phyloP scores from a whole-genome alignment of 2,329 filamentous ascomycete species.

The Sporothrix sp. region DNA sequence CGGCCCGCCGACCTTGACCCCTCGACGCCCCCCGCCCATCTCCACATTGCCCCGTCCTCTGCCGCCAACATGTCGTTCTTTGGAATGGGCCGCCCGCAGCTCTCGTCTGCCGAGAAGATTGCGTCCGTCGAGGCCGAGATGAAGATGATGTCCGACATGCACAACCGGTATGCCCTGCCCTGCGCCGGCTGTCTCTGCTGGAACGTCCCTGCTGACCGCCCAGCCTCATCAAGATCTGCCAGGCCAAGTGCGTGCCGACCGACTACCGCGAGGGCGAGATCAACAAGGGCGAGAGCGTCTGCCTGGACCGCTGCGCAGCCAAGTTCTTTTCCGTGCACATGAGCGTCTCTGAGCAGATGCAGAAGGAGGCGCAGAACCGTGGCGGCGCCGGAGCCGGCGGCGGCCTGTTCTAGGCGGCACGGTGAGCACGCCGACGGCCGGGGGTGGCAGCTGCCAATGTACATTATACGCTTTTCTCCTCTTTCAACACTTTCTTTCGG shows the following conservation, averaged over 20 bases:
- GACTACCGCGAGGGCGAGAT: conserved; percentile 94
- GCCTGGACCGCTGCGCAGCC: conserved; percentile 89
- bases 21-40: neutral
- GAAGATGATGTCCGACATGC: conserved; percentile 92
- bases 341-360: conserved; percentile 96
- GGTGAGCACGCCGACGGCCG: neutral
- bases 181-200: too few species aligned
- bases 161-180: conserved; percentile 74
- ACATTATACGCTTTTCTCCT: conserved; percentile 3
- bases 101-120: conserved; percentile 94
- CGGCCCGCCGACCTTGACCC: neutral
- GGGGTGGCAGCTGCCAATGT: neutral
- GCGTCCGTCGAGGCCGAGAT: conserved; percentile 93
- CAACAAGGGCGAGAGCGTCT: conserved; percentile 98
- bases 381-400: conserved; percentile 44
- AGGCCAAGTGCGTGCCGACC: conserved; percentile 83
- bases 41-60: neutral
- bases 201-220: neutral
- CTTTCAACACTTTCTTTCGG: neutral
- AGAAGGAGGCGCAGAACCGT: conserved; percentile 66
- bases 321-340: conserved; percentile 99
- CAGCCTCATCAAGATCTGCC: conserved; percentile 80
- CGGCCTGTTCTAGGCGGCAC: conserved; percentile 25
- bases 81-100: conserved; percentile 56
- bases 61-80: conserved; percentile 22